These are phyloP conservation scores for Fusarium siculi DNA, from an alignment of 2,329 filamentous ascomycete species.

Conservation along the genomic window DNA sequence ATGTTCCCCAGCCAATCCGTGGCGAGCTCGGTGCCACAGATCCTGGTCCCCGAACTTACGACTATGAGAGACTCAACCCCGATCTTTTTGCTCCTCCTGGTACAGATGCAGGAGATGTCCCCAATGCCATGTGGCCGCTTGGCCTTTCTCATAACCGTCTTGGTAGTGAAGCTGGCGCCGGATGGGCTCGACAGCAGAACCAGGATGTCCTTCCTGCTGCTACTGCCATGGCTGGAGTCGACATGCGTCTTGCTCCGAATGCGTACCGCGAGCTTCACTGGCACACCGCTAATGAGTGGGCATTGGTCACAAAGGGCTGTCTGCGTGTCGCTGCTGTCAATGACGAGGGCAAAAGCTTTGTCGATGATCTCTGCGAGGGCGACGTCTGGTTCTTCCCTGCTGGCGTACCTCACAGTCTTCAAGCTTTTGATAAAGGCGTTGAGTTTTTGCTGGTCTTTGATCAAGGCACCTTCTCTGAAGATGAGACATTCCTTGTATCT, in stretches of 20 bases:
- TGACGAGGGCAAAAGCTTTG: conserved; percentile 8
- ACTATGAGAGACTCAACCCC: conserved; percentile 18
- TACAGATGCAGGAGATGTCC: conserved; percentile 8
- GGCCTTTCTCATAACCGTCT: conserved; percentile 17
- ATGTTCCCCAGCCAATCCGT: conserved; percentile 12
- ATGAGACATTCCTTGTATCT: conserved; percentile 17
- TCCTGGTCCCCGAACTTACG: conserved; percentile 12
- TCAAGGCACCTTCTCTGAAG: conserved; percentile 8
- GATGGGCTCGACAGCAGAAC: conserved; percentile 21
- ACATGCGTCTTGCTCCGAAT: conserved; percentile 12
- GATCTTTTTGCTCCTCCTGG: conserved; percentile 11
- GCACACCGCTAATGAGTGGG: conserved; percentile 10
- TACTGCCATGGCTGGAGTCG: conserved; percentile 11
- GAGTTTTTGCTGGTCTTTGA: conserved; percentile 16
- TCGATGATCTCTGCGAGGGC: conserved; percentile 8
- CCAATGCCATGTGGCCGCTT: conserved; percentile 12
- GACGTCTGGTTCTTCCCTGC: conserved; percentile 23
- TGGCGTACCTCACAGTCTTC: conserved; percentile 12
- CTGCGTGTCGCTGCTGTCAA: conserved; percentile 8
- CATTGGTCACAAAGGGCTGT: conserved; percentile 13
- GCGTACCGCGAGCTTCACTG: conserved; percentile 16
- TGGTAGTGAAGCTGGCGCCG: conserved; percentile 1
- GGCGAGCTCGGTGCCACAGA: conserved; percentile 8
- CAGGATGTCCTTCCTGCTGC: conserved; percentile 1
- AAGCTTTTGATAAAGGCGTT: conserved; percentile 3